Evolutionary conservation across 306 rosid genomes (phyloP).

Genomic region (Acmispon strigosus): DNA sequence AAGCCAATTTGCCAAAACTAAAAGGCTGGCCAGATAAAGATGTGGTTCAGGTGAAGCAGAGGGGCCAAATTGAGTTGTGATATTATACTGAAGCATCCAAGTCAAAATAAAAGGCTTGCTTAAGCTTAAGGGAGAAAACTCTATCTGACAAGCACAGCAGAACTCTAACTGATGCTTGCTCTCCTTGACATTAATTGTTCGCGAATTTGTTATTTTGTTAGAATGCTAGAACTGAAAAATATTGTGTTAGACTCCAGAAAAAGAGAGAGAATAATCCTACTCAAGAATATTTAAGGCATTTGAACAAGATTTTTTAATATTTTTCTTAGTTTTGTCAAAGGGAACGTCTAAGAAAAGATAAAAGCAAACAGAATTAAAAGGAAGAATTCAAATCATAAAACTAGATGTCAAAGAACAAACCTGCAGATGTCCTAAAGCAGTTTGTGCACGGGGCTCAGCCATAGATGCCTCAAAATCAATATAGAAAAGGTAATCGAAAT

Average conservation of each 20-base stretch:
- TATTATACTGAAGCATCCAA: not conserved
- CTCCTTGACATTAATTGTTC: not conserved
- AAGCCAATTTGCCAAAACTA: not conserved
- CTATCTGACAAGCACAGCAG: not conserved
- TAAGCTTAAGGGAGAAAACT: not conserved
- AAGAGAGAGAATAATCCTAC: not conserved
- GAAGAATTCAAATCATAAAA: slow-evolving; percentile 11
- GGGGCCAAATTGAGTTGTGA: not conserved
- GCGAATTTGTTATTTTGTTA: not conserved
- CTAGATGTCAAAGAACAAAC: slow-evolving; percentile 23
- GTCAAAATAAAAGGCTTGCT: not conserved
- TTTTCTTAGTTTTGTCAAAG: not conserved
- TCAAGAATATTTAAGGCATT: not conserved
- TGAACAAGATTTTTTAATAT: not conserved
- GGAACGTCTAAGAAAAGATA: not conserved
- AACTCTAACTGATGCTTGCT: not conserved
- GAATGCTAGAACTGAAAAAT: not conserved
- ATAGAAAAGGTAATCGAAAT: slow-evolving; percentile 51
- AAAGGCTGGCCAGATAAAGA: not conserved
- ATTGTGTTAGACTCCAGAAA: not conserved
- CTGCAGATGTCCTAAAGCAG: slow-evolving; percentile 49
- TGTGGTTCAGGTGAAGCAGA: not conserved
- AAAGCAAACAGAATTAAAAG: not conserved
- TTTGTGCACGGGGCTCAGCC: slow-evolving; percentile 53
- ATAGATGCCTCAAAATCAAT: slow-evolving; percentile 54